A percentile compares a stretch with the other conserved stretches of the same genome.
These are phyloP conservation scores for Thielaviopsis punctulata DNA, from an alignment of 2,329 filamentous ascomycete species.

Conservation along the genomic window DNA sequence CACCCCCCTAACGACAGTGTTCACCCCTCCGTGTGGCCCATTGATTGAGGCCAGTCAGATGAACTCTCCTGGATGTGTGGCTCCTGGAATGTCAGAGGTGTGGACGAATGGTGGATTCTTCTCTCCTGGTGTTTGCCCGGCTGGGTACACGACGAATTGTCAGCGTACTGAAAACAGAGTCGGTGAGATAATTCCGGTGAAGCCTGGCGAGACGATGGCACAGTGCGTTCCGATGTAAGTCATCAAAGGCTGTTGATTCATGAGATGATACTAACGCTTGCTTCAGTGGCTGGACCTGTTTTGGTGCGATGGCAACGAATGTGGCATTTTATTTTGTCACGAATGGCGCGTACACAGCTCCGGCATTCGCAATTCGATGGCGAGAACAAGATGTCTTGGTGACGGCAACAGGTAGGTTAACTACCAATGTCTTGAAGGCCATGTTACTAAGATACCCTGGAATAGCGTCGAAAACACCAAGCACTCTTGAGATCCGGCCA, in stretches of 20 bases:
- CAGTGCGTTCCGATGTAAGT: slow-evolving; percentile 17
- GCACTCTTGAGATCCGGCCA: not conserved
- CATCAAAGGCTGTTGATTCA: not conserved
- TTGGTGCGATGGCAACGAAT: slow-evolving; percentile 14
- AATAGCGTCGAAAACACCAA: not conserved
- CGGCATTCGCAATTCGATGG: slow-evolving; percentile 19
- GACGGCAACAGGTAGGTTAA: slow-evolving; percentile 2
- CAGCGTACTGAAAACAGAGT: slow-evolving; percentile 13
- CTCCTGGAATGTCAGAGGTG: slow-evolving; percentile 11
- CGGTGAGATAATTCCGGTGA: slow-evolving; percentile 14
- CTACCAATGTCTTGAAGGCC: not conserved
- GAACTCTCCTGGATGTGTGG: slow-evolving; percentile 4
- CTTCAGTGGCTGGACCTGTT: slow-evolving; percentile 8
- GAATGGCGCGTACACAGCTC: slow-evolving; percentile 16
- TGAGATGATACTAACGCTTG: not conserved
- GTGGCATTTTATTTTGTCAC: slow-evolving; percentile 13
- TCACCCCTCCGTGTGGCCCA: slow-evolving; percentile 6
- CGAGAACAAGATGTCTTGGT: slow-evolving; percentile 13
- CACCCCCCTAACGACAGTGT: slow-evolving; percentile 7
- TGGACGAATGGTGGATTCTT: slow-evolving; percentile 18
- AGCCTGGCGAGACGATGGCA: slow-evolving; percentile 16
- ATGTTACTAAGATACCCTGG: not conserved
- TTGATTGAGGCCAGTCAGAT: slow-evolving; percentile 4
- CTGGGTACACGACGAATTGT: slow-evolving; percentile 17
- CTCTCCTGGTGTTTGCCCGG: slow-evolving; percentile 18